Base-by-base conservation (phyloP, 169 alveolate genomes). In the Plasmodium cynomolgi region DNA sequence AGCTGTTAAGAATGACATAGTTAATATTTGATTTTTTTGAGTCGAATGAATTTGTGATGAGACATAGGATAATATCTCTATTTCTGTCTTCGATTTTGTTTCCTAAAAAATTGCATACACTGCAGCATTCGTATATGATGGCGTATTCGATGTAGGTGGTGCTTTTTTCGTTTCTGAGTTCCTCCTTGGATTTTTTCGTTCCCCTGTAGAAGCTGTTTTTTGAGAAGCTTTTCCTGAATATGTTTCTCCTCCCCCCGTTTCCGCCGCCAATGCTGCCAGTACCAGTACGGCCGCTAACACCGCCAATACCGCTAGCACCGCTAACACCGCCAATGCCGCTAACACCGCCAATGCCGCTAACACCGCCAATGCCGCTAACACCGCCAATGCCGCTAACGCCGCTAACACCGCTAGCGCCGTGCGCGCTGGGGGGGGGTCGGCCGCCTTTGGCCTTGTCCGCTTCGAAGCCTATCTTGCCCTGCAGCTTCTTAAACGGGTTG, bases 21-120 rank as follows among this genome's bases (percentile, higher is more conserved):
- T 81, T 88, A 9, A 84, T 93, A 56, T 96, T 92, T 9, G 94
- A 81, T 9, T 85, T 85, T 17, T 95, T 74, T 7, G 94, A 31
- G 71, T 88, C 84, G 86, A 96, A 83, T 0, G 95, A 79, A 6
- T 84, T 72, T 72, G 86, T 80, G 41, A 91, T 58, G 73, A 85
- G 71, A 47, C 86, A 91, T 41, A 96, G 72, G 20, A 82, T n/a
- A 26, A 91, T 73, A 5, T 88, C 94, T 39, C 93, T 72, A 80
- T 92, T 84, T 88, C 95, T 29, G 31, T 90, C 92, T 9, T 77
- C 91, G 6, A 73, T 62, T 58, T 80, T 73, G 15, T 79, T 47
- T 6, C 62, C 85, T 3, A 91, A 39, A 26, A 93, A 74, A 68
- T 92, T 92, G 80, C 80, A 68, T 68, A 93, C 82, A 90, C 81